Conservation (phyloP, 1,284 basidiomycete species). For the Leccinum huronense region DNA sequence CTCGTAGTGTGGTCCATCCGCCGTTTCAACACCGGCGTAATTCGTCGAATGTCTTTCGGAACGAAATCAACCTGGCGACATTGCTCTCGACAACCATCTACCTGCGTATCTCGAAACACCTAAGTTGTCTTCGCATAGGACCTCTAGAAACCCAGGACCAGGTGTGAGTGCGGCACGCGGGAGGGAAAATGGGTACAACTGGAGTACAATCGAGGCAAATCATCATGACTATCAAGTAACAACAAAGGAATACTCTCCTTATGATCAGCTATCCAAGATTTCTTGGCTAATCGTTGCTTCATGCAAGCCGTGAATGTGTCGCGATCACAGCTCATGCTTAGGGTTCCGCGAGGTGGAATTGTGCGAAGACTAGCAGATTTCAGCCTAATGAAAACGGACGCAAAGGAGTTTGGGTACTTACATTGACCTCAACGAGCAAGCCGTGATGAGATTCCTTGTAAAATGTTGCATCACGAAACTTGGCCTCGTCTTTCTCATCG, state of each 20-base stretch:
- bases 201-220: slow-evolving; percentile 1
- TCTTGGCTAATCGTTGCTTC: slow-evolving; percentile 50
- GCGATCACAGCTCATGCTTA: slow-evolving; percentile 38
- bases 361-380: slow-evolving; percentile 44
- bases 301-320: slow-evolving; percentile 50
- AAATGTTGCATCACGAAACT: slow-evolving; percentile 44
- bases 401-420: slow-evolving; percentile 20
- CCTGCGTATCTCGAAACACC: slow-evolving; percentile 6
- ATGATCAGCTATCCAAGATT: slow-evolving; percentile 47
- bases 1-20: slow-evolving; percentile 51
- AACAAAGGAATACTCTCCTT: slow-evolving; percentile 35
- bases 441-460: slow-evolving; percentile 51
- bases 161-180: slow-evolving; percentile 59
- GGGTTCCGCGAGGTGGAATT: slow-evolving; percentile 45
- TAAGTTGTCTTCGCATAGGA: slow-evolving; percentile 32
- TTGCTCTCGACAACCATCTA: slow-evolving; percentile 2
- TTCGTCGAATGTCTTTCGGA: slow-evolving; percentile 46
- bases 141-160: slow-evolving; percentile 65
- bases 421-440: slow-evolving; percentile 55
- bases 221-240: too few species aligned
- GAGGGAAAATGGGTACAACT: slow-evolving; percentile 57
- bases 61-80: slow-evolving; percentile 55
- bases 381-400: background rate
- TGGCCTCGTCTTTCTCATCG: slow-evolving; percentile 51
- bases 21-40: slow-evolving; percentile 57